Evolutionary conservation across 176 grass and related monocot species (phyloP).

Genomic region (Carex parvula): DNA sequence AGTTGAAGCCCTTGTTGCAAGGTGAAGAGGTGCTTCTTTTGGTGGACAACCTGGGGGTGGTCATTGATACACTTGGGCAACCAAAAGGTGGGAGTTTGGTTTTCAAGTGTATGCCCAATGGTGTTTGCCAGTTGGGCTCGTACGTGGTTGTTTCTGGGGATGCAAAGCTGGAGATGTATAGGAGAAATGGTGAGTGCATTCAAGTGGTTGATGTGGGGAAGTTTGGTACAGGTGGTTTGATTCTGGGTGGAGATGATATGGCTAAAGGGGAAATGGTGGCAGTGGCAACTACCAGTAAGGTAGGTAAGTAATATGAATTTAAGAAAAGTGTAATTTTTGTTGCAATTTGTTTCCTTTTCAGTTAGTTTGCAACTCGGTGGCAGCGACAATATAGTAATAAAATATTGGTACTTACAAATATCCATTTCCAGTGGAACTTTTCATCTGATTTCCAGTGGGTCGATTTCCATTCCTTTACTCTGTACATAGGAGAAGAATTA

Average conservation of each 20-base stretch:
- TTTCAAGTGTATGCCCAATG: constrained; percentile 55
- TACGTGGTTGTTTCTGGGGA: constrained; percentile 66
- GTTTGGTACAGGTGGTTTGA: constrained; percentile 31
- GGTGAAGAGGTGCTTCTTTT: constrained; percentile 63
- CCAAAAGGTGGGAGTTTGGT: constrained; percentile 73
- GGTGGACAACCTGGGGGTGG: constrained; percentile 83
- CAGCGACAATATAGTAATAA: neutral
- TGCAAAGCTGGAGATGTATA: constrained; percentile 65
- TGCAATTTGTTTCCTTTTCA: neutral
- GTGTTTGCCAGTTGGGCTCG: constrained; percentile 53
- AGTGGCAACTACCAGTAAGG: constrained; percentile 87
- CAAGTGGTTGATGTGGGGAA: constrained; percentile 56
- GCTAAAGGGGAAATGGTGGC: constrained; percentile 40
- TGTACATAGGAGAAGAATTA: neutral
- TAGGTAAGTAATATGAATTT: constrained; percentile 55
- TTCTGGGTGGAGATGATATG: constrained; percentile 52
- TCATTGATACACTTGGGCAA: constrained; percentile 46
- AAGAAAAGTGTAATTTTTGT: neutral
- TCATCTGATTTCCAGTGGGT: neutral
- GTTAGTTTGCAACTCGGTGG: neutral
- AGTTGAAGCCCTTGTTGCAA: constrained; percentile 59
- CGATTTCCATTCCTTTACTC: neutral
- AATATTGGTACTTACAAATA: neutral
- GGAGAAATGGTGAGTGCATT: constrained; percentile 55
- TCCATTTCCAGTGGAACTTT: neutral